Conservation (phyloP, 495 filamentous ascomycete genomes). For the Penicillium cosmopolitanum region DNA sequence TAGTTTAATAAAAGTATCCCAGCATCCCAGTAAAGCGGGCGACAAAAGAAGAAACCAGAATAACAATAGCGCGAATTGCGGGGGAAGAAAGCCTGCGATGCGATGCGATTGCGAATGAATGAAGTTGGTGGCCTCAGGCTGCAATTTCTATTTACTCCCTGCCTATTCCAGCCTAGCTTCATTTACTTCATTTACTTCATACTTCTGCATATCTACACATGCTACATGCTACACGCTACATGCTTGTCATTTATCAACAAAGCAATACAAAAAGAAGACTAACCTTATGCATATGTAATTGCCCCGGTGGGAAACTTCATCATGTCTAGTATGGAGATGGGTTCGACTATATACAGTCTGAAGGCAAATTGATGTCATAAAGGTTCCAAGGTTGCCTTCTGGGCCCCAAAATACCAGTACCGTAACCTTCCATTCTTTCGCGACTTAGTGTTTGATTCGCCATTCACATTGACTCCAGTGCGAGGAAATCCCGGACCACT, state of each 20-base stretch:
- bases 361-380: slow-evolving; percentile 1
- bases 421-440: no score
- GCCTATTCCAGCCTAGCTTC: slow-evolving; percentile 26
- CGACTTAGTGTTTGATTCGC: no score
- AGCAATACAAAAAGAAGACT: neutral
- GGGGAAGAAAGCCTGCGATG: slow-evolving; percentile 3
- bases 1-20: neutral
- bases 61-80: slow-evolving; percentile 26
- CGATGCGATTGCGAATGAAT: neutral
- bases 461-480: no score
- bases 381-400: neutral
- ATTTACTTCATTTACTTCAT: no score
- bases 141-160: slow-evolving; percentile 29
- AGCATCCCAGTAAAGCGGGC: no score
- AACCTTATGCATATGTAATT: neutral
- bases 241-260: no score
- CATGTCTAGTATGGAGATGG: neutral
- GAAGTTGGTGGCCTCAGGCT: slow-evolving; percentile 21
- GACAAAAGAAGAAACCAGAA: slow-evolving; percentile 1
- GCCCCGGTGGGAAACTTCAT: neutral
- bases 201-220: no score
- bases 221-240: no score
- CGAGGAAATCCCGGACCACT: no score
- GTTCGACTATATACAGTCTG: neutral
- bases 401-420: no score